phyloP scores from a whole-genome alignment of 176 grass and related monocot species.

The Leersia perrieri region DNA sequence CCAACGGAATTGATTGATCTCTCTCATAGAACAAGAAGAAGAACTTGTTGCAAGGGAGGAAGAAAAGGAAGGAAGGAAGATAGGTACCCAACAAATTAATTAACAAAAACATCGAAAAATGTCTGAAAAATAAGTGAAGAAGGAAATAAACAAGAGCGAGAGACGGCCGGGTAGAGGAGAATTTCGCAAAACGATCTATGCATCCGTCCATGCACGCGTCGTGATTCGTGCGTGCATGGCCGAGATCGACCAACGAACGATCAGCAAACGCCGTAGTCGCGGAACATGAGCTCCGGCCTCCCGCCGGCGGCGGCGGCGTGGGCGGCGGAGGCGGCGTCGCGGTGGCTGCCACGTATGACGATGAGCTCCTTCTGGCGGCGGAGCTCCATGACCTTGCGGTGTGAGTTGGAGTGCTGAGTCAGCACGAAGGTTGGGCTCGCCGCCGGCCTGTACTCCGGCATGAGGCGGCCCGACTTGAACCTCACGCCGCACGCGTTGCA shows the following conservation, averaged over 20 bases:
- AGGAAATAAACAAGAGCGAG: conserved; percentile 1
- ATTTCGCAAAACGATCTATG: conserved; percentile 60
- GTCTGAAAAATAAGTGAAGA: conserved; percentile 33
- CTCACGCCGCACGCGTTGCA: conserved; percentile 99
- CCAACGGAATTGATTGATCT: conserved; percentile 59
- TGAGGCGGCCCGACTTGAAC: conserved; percentile 84
- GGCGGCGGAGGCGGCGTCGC: conserved; percentile 36
- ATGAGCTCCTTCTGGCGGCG: conserved; percentile 94
- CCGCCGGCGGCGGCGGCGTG: conserved; percentile 28
- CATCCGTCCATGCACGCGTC: conserved; percentile 6
- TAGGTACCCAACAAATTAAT: conserved; percentile 52
- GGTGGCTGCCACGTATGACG: conserved; percentile 57
- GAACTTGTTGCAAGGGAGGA: conserved; percentile 39
- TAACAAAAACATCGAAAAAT: conserved; percentile 54
- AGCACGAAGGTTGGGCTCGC: conserved; percentile 93
- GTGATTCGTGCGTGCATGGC: conserved; percentile 8
- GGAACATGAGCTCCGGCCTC: conserved; percentile 76
- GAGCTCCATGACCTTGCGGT: conserved; percentile 99
- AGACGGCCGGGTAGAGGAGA: conserved; percentile 28
- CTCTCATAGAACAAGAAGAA: conserved; percentile 18
- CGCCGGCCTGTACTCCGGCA: conserved; percentile 95
- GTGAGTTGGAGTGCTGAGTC: conserved; percentile 99
- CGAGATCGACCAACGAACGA: neutral
- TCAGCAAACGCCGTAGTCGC: conserved; percentile 80
- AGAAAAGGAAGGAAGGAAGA: too few species aligned